A percentile compares a stretch with the other conserved stretches of the same genome.
These are phyloP conservation scores for Gamarada debralockiae DNA, from an alignment of 495 filamentous ascomycete species.

Conservation along the genomic window DNA sequence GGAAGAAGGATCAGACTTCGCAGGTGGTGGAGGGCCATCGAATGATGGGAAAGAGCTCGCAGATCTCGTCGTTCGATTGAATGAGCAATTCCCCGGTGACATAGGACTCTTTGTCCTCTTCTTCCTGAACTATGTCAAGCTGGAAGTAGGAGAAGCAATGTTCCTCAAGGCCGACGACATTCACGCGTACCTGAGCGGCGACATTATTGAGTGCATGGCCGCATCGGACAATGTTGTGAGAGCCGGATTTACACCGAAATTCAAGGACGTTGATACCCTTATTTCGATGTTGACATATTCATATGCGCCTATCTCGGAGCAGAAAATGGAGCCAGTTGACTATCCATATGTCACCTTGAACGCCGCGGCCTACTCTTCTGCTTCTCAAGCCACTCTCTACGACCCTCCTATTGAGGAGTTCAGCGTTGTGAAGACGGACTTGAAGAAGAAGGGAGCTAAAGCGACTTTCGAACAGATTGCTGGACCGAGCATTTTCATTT, in stretches of 20 bases:
- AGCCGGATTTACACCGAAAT: conserved; percentile 70
- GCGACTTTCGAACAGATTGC: conserved; percentile 49
- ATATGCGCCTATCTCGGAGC: conserved; percentile 43
- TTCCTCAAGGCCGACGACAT: conserved; percentile 77
- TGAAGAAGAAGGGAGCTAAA: conserved; percentile 56
- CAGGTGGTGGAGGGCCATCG: conserved; percentile 54
- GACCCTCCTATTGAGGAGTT: conserved; percentile 72
- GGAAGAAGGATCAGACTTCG: conserved; percentile 56
- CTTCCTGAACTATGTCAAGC: conserved; percentile 70
- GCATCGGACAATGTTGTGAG: conserved; percentile 77
- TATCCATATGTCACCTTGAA: conserved; percentile 84
- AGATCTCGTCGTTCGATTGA: conserved; percentile 68
- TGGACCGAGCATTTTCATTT: conserved; percentile 64
- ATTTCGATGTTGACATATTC: conserved; percentile 51
- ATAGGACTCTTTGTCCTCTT: conserved; percentile 69
- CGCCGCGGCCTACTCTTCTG: conserved; percentile 69
- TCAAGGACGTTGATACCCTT: conserved; percentile 58
- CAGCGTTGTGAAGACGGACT: conserved; percentile 57
- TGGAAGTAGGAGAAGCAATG: conserved; percentile 62
- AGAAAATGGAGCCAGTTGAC: conserved; percentile 57
- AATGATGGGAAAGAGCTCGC: conserved; percentile 66
- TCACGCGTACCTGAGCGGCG: conserved; percentile 72
- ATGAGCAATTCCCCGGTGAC: conserved; percentile 73
- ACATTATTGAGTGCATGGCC: conserved; percentile 86
- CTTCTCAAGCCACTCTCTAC: conserved; percentile 57